A percentile compares a stretch with the other conserved stretches of the same genome.
These are phyloP conservation scores for Lolium perenne DNA, from an alignment of 176 grass and related monocot genomes.

Conservation along the genomic window DNA sequence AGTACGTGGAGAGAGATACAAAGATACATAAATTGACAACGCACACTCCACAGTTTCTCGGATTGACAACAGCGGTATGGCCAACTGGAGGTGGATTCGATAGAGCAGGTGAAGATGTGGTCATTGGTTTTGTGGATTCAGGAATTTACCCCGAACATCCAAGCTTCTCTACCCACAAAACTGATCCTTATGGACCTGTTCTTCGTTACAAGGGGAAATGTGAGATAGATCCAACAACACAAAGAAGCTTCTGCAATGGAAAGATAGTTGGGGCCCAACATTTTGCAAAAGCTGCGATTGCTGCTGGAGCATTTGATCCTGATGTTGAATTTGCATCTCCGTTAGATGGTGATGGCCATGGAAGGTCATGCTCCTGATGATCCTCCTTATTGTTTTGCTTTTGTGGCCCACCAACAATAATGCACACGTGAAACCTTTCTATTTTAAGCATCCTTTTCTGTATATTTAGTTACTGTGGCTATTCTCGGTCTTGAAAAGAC, in stretches of 20 bases:
- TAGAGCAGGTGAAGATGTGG: conserved; percentile 95
- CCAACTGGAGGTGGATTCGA: conserved; percentile 90
- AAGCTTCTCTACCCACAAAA: conserved; percentile 75
- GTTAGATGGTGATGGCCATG: conserved; percentile 97
- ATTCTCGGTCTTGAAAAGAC: neutral
- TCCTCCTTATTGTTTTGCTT: neutral
- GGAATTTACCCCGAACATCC: conserved; percentile 92
- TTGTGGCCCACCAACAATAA: neutral
- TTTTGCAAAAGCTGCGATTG: conserved; percentile 99
- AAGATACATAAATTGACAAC: conserved; percentile 95
- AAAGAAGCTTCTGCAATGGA: conserved; percentile 89
- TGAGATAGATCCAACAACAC: conserved; percentile 81
- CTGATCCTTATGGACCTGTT: conserved; percentile 79
- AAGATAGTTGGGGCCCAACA: conserved; percentile 99
- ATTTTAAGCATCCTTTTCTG: neutral
- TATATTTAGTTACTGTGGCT: neutral
- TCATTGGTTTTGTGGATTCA: conserved; percentile 98
- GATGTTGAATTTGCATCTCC: conserved; percentile 93
- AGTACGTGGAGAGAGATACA: conserved; percentile 89
- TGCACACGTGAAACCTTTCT: neutral
- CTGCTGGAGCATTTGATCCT: conserved; percentile 92
- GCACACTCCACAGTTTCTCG: conserved; percentile 95
- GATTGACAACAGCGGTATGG: conserved; percentile 87
- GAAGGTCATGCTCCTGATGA: conserved; percentile 62
- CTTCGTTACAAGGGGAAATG: conserved; percentile 89